phyloP scores from a whole-genome alignment of 1,139 yeast genomes.

The Blastobotrys aristatus region DNA sequence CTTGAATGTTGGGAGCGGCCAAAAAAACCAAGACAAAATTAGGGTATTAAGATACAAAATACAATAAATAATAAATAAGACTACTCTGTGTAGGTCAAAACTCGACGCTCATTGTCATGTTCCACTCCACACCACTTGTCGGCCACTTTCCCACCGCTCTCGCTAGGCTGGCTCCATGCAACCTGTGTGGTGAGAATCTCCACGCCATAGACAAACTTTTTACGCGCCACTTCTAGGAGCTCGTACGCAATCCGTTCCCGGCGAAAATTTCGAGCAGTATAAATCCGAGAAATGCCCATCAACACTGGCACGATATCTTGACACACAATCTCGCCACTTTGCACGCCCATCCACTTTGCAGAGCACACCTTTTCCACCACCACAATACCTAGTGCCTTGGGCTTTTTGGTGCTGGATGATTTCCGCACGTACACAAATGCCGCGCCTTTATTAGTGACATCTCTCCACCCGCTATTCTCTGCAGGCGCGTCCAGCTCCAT shows the following conservation, averaged over 20 bases:
- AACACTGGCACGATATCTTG: conserved; percentile 15
- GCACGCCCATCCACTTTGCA: conserved; percentile 46
- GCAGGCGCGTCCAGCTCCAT: conserved; percentile 54
- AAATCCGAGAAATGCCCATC: conserved; percentile 61
- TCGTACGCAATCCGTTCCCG: conserved; percentile 45
- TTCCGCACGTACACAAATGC: conserved; percentile 46
- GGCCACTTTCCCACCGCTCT: conserved; percentile 55
- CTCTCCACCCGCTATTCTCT: conserved; percentile 47
- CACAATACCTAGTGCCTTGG: conserved; percentile 48
- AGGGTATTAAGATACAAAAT: not conserved
- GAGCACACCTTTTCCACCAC: conserved; percentile 37
- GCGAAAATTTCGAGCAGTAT: conserved; percentile 54
- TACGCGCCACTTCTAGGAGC: conserved; percentile 42
- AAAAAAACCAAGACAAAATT: not conserved
- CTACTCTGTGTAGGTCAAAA: conserved; percentile 13
- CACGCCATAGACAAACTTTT: conserved; percentile 50
- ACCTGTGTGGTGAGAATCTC: conserved; percentile 40
- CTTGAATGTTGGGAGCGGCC: not conserved
- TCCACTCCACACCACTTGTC: conserved; percentile 20
- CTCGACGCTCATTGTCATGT: not conserved
- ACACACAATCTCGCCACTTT: conserved; percentile 39
- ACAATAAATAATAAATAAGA: conserved; percentile 1
- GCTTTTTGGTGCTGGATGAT: conserved; percentile 15
- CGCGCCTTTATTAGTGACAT: conserved; percentile 23
- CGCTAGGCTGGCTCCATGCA: conserved; percentile 72